Percentiles rank a stretch among this genome's conserved stretches.
Evolutionary conservation across 108 stramenopile species (phyloP).

Genomic region (Parietichytrium sp.): DNA sequence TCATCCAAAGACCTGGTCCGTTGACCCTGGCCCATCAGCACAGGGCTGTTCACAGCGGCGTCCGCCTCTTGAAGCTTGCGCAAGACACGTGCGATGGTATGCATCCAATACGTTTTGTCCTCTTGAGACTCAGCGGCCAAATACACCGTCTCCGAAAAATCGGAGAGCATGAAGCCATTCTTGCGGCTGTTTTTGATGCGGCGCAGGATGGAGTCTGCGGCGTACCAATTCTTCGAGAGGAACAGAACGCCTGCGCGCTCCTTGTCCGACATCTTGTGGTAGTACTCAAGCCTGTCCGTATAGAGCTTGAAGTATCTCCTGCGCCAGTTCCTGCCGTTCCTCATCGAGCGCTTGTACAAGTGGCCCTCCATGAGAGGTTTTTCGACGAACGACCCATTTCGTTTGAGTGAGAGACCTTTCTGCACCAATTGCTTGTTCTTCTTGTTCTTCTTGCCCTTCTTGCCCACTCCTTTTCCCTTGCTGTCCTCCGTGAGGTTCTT

Average conservation of each 20-base stretch:
- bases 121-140: not conserved
- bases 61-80: not conserved
- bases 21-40: not conserved
- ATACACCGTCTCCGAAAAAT: slow-evolving; percentile 9
- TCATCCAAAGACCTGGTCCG: slow-evolving; percentile 1
- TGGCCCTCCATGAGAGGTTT: slow-evolving; percentile 27
- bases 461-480: not conserved
- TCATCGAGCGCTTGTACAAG: slow-evolving; percentile 18
- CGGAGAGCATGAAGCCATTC: slow-evolving; percentile 30
- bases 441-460: too few species aligned
- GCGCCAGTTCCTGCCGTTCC: not conserved
- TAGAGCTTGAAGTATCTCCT: not conserved
- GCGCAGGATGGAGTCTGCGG: slow-evolving; percentile 30
- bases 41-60: not conserved
- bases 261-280: not conserved
- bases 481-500: slow-evolving; percentile 5
- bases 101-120: slow-evolving; percentile 35
- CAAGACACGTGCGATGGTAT: slow-evolving; percentile 16
- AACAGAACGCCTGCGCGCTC: not conserved
- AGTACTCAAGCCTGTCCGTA: not conserved
- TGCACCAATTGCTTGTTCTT: too few species aligned
- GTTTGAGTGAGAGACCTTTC: too few species aligned
- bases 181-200: slow-evolving; percentile 21
- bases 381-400: too few species aligned
- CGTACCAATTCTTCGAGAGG: slow-evolving; percentile 17